These are phyloP conservation scores for Penicillium diatomitis DNA, from an alignment of 495 filamentous ascomycete species.

Conservation along the genomic window DNA sequence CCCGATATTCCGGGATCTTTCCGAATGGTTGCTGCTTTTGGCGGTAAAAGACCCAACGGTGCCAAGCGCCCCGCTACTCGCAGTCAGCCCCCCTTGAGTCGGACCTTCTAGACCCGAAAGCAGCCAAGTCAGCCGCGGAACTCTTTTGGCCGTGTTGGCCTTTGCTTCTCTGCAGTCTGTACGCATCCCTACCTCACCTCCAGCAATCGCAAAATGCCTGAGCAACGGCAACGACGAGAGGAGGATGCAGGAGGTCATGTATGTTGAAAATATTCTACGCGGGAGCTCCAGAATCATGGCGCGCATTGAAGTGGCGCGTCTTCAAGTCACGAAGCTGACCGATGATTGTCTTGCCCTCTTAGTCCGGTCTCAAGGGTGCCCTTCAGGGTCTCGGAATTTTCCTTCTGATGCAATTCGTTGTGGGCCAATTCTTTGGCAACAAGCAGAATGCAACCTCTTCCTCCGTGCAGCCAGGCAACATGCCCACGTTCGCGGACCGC, in stretches of 20 bases:
- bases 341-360: constrained; percentile 10
- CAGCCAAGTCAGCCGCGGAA: not conserved
- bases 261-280: constrained; percentile 10
- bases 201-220: constrained; percentile 29
- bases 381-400: constrained; percentile 64
- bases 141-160: constrained; percentile 16
- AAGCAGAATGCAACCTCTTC: constrained; percentile 34
- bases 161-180: constrained; percentile 14
- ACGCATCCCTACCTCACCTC: constrained; percentile 8
- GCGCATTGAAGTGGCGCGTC: not conserved
- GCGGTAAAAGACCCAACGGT: constrained; percentile 3
- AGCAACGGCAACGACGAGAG: constrained; percentile 33
- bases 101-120: constrained; percentile 1
- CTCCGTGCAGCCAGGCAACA: constrained; percentile 35
- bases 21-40: constrained; percentile 6
- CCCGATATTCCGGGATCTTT: not conserved
- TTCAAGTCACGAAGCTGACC: constrained; percentile 9
- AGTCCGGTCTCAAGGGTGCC: constrained; percentile 47
- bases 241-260: constrained; percentile 26
- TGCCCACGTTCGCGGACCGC: constrained; percentile 60
- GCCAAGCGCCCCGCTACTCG: constrained; percentile 14
- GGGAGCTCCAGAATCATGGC: too few relatives aligned
- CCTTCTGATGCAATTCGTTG: constrained; percentile 53
- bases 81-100: constrained; percentile 9
- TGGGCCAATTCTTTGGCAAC: constrained; percentile 48